phyloP scores from a whole-genome alignment of 2,329 filamentous ascomycete species.

The Sporothrix euskadiensis region DNA sequence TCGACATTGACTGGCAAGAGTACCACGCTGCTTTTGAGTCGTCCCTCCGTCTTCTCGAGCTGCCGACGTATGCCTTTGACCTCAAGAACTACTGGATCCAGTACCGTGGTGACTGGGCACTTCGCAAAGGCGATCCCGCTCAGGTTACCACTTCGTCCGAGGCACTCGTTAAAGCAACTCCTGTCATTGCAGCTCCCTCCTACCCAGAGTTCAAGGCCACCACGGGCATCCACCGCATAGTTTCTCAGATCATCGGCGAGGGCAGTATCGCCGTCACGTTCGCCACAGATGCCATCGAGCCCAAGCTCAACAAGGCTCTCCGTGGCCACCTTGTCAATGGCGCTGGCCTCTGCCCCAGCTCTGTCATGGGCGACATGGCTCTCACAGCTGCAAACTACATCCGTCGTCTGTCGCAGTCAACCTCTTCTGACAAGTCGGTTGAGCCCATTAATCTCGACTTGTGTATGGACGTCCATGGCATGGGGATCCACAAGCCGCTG shows the following conservation, averaged over 20 bases:
- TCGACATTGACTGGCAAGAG: slow-evolving; percentile 69
- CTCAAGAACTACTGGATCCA: slow-evolving; percentile 69
- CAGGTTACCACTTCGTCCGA: slow-evolving; percentile 36
- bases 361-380: slow-evolving; percentile 49
- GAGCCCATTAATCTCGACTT: not conserved
- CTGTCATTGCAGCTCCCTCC: not conserved
- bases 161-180: slow-evolving; percentile 32
- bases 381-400: slow-evolving; percentile 64
- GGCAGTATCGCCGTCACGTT: slow-evolving; percentile 48
- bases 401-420: slow-evolving; percentile 62
- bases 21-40: slow-evolving; percentile 56
- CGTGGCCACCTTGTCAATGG: slow-evolving; percentile 69
- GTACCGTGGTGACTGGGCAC: slow-evolving; percentile 67
- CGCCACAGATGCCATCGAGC: slow-evolving; percentile 66
- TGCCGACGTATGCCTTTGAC: slow-evolving; percentile 72
- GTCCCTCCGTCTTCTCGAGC: slow-evolving; percentile 53
- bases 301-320: slow-evolving; percentile 63
- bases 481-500: slow-evolving; percentile 48
- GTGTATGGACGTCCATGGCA: slow-evolving; percentile 61
- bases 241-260: not conserved
- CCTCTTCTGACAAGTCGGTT: slow-evolving; percentile 57
- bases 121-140: slow-evolving; percentile 61
- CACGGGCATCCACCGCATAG: slow-evolving; percentile 36
- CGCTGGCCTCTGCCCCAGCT: slow-evolving; percentile 62
- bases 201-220: slow-evolving; percentile 57